phyloP scores from a whole-genome alignment of 2,329 filamentous ascomycete species.

The Scedosporium apiospermum region DNA sequence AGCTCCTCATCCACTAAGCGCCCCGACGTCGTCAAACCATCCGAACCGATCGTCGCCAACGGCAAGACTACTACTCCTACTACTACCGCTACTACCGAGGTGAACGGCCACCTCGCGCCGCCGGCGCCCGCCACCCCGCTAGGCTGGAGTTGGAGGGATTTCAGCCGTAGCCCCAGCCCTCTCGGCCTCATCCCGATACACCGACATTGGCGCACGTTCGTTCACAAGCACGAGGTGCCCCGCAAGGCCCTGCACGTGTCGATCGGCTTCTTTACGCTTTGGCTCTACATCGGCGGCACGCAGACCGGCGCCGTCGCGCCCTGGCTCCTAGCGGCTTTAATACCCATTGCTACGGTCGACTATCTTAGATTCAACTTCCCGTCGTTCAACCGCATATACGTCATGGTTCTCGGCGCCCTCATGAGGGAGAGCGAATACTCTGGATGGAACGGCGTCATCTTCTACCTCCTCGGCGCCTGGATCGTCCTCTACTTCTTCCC shows the following conservation, averaged over 20 bases:
- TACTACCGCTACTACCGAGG: constrained; percentile 6
- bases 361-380: constrained; percentile 74
- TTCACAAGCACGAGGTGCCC: constrained; percentile 95
- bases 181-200: constrained; percentile 93
- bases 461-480: constrained; percentile 88
- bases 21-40: constrained; percentile 13
- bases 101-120: constrained; percentile 62
- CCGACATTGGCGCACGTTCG: constrained; percentile 79
- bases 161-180: constrained; percentile 86
- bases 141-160: constrained; percentile 73
- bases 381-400: constrained; percentile 78
- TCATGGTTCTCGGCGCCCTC: constrained; percentile 71
- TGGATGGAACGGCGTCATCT: constrained; percentile 95
- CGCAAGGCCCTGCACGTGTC: constrained; percentile 90
- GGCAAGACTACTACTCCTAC: constrained; percentile 18
- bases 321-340: constrained; percentile 66
- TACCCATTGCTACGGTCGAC: constrained; percentile 79
- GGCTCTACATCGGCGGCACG: constrained; percentile 71
- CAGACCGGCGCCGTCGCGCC: constrained; percentile 74
- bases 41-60: constrained; percentile 13
- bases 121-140: constrained; percentile 47
- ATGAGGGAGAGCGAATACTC: constrained; percentile 96
- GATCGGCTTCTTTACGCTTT: constrained; percentile 88
- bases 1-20: constrained; percentile 19
- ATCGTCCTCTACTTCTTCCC: constrained; percentile 77